phyloP scores from a whole-genome alignment of 1,284 basidiomycete species.

The Malassezia brasiliensis region DNA sequence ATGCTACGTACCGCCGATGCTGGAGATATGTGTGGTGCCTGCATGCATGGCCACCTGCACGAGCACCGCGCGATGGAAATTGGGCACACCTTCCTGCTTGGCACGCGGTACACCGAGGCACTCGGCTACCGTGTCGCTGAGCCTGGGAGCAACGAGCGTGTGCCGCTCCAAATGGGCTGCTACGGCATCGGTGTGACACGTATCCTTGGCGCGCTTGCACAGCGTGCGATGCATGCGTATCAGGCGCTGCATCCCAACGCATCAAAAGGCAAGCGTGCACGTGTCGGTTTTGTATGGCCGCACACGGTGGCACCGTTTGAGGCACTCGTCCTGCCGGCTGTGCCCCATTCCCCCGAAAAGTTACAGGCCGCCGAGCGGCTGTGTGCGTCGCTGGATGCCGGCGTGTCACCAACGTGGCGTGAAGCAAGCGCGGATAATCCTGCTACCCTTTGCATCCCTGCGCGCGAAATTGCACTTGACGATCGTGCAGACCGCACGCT shows the following conservation, averaged over 20 bases:
- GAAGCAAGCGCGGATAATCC: background rate
- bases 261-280: conserved; percentile 1
- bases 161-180: conserved; percentile 49
- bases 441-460: background rate
- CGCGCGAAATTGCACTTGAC: conserved; percentile 35
- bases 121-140: conserved; percentile 29
- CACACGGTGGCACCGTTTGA: conserved; percentile 31
- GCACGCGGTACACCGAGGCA: conserved; percentile 42
- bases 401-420: background rate
- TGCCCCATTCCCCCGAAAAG: conserved; percentile 8
- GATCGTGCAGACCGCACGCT: conserved; percentile 31
- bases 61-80: conserved; percentile 45
- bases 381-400: background rate
- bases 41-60: conserved; percentile 20
- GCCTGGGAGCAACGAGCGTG: background rate
- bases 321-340: conserved; percentile 21
- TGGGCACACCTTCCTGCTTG: conserved; percentile 49
- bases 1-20: background rate
- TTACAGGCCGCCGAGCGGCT: conserved; percentile 2
- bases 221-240: conserved; percentile 17
- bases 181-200: conserved; percentile 49
- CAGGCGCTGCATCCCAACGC: background rate
- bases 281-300: conserved; percentile 42
- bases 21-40: conserved; percentile 31
- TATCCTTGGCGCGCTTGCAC: conserved; percentile 46